These are phyloP conservation scores for Ophiostoma sp. DNA, from an alignment of 2,329 filamentous ascomycete genomes.

Conservation along the genomic window DNA sequence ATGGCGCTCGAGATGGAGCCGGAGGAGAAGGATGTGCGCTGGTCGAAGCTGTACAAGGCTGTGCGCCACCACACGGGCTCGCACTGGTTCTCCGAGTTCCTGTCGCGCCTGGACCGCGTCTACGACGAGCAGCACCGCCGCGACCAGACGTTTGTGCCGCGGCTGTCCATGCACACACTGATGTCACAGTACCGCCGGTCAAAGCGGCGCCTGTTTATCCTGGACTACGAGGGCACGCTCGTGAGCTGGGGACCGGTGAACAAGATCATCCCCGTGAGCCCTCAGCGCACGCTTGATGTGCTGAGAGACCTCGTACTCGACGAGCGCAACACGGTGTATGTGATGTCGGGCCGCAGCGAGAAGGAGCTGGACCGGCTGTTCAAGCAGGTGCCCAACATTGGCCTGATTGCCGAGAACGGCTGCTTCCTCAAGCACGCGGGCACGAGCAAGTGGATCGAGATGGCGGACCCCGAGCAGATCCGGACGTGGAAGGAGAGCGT, in stretches of 20 bases:
- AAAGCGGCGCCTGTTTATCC: constrained; percentile 70
- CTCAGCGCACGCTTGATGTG: constrained; percentile 73
- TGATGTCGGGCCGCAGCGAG: constrained; percentile 85
- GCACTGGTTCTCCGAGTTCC: constrained; percentile 77
- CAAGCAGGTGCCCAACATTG: constrained; percentile 73
- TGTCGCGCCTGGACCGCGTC: constrained; percentile 63
- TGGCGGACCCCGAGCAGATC: constrained; percentile 67
- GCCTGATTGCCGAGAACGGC: constrained; percentile 90
- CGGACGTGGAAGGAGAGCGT: constrained; percentile 78
- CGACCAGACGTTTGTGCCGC: constrained; percentile 79
- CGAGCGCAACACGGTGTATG: constrained; percentile 77
- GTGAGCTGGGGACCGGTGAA: constrained; percentile 80
- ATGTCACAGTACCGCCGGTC: constrained; percentile 60
- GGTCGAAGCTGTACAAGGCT: constrained; percentile 65
- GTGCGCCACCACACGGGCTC: constrained; percentile 78
- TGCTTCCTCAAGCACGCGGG: constrained; percentile 76
- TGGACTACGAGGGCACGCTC: constrained; percentile 91
- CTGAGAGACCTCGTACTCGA: constrained; percentile 77
- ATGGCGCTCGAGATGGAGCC: constrained; percentile 73
- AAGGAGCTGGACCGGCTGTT: constrained; percentile 86
- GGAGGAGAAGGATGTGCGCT: constrained; percentile 68
- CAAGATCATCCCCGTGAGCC: constrained; percentile 79
- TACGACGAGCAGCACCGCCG: constrained; percentile 81
- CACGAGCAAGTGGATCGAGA: constrained; percentile 65
- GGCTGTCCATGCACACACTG: constrained; percentile 65